Conservation (phyloP, 2,329 filamentous ascomycete genomes). For the Didymellaceae sp. region DNA sequence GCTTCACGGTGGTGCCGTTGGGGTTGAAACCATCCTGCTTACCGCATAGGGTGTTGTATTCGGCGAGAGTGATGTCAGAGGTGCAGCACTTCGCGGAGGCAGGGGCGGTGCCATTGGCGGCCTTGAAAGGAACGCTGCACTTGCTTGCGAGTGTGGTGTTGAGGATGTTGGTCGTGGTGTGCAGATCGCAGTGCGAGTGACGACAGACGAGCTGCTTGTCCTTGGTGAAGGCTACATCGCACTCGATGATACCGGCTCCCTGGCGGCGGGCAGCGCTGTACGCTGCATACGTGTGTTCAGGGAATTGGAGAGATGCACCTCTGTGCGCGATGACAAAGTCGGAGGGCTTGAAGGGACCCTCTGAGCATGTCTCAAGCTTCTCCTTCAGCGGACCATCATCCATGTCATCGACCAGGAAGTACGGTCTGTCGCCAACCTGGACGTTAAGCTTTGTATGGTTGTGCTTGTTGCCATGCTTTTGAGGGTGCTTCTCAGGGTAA, state of each 20-base stretch:
- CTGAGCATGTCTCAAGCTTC: conserved; percentile 47
- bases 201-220: conserved; percentile 49
- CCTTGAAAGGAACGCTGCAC: conserved; percentile 46
- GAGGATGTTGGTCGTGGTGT: conserved; percentile 49
- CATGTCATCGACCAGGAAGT: conserved; percentile 48
- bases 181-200: conserved; percentile 48
- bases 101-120: conserved; percentile 42
- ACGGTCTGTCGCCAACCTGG: conserved; percentile 46
- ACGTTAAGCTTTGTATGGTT: conserved; percentile 36
- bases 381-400: conserved; percentile 46
- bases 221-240: conserved; percentile 48
- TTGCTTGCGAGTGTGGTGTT: conserved; percentile 45
- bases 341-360: conserved; percentile 44
- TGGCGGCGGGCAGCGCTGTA: conserved; percentile 43
- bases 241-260: conserved; percentile 48
- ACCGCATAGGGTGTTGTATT: conserved; percentile 71
- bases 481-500: conserved; percentile 24
- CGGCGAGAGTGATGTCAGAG: conserved; percentile 70
- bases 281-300: conserved; percentile 43
- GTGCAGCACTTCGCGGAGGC: conserved; percentile 74
- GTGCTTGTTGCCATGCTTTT: conserved; percentile 23
- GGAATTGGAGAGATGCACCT: conserved; percentile 46
- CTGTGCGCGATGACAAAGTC: conserved; percentile 48
- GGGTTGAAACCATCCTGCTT: conserved; percentile 71
- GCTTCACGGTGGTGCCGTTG: conserved; percentile 62